Conservation (phyloP, 768 basidiomycete genomes). For the Termitomyces sp. region DNA sequence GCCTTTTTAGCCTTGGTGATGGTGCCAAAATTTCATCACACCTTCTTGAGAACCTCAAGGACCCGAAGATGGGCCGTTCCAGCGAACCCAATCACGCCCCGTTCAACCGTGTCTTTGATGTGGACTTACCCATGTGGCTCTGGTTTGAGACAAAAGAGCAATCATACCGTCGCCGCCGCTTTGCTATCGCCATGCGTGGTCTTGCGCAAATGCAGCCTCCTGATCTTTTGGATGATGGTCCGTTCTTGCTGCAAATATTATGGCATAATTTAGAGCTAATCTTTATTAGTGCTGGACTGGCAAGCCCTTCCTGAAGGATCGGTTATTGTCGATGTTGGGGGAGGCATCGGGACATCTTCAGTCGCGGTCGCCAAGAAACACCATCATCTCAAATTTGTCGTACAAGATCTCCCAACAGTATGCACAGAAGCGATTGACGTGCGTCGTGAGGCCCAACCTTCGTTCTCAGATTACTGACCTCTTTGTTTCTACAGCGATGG, state of each 20-base stretch:
- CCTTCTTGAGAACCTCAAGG: conserved; percentile 26
- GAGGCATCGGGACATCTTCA: conserved; percentile 22
- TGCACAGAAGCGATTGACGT: conserved; percentile 18
- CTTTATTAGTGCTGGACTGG: conserved; percentile 25
- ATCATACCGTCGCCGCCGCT: conserved; percentile 7
- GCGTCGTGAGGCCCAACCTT: not conserved
- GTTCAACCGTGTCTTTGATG: conserved; percentile 1
- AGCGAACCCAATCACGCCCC: conserved; percentile 19
- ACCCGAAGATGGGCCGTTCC: conserved; percentile 20
- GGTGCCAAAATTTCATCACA: conserved; percentile 24
- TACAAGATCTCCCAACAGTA: conserved; percentile 25
- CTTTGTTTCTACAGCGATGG: conserved; percentile 1
- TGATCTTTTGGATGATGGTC: not conserved
- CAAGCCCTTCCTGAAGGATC: conserved; percentile 18
- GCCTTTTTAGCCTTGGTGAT: conserved; percentile 24
- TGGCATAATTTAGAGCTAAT: not conserved
- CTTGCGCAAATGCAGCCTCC: conserved; percentile 1
- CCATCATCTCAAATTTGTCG: conserved; percentile 22
- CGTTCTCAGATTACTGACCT: not conserved
- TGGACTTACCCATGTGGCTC: not conserved
- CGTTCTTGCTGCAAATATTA: not conserved
- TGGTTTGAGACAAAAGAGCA: conserved; percentile 5
- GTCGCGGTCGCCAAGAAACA: conserved; percentile 17
- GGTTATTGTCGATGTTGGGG: conserved; percentile 31
- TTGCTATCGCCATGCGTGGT: not conserved